Evolutionary conservation across 2,329 filamentous ascomycete species (phyloP), one percentile per base, ranked within the genome.

Genomic region (Periconia sp.): DNA sequence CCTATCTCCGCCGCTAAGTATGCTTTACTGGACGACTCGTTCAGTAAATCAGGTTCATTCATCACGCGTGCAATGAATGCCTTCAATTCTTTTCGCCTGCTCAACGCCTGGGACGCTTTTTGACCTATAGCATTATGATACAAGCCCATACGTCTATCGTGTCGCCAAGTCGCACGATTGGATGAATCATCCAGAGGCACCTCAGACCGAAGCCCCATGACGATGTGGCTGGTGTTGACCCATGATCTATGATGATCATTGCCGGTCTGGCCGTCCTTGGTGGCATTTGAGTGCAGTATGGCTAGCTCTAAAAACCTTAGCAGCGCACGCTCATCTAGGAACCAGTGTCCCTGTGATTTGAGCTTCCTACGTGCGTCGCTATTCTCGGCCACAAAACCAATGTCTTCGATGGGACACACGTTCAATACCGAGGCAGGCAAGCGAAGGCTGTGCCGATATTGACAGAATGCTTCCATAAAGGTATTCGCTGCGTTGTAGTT

Each of bases 381-480:
- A 26, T 40, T 40, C 28, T 8, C 28, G 4, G 37, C 37, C 2
- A 40, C 29, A 24, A 16, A 76, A 0, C 77, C 77, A 2, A 71
- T 50, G 4, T 73, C 77, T 2, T 70, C 46, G 2, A 78, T 54
- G 12, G 55, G 40, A 2, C 71, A 68, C 11, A 76, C n/a, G 22
- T 13, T 13, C 18, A 40, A 9, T 2, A 63, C 57, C 1, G 68
- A 70, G 2, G 49, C 74, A 4, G 66, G 62, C 0, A 74, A 50
- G 0, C 73, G 73, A 3, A 69, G 61, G 1, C 50, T 51, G 0
- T 68, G 48, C 4, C 77, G 56, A 18, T 73, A 62, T 2, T 48
- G 36, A 0, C 68, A 70, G 1, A 79, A 50, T 1, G 51, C 48
- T 11, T 50, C 54, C 65, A 78, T 71, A 60, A 68, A 80, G 4